Percentiles rank a stretch among this genome's conserved stretches.
Evolutionary conservation across 2,329 filamentous ascomycete species (phyloP).

Genomic region (Cladosporium sp.): DNA sequence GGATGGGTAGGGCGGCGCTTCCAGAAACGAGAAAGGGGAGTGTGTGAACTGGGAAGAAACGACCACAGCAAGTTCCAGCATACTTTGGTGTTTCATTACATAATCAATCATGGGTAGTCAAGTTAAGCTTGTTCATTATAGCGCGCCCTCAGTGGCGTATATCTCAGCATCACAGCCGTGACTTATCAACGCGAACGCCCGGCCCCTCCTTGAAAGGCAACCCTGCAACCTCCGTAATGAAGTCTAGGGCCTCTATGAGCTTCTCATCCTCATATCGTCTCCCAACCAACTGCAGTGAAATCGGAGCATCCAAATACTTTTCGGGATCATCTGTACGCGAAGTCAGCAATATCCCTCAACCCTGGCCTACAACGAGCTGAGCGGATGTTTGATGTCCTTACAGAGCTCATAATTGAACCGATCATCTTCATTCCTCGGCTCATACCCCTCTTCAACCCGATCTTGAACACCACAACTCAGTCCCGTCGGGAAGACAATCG

Average conservation of each 20-base stretch:
- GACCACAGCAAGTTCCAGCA: no score
- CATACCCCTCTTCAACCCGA: conserved; percentile 33
- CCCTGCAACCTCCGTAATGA: not conserved
- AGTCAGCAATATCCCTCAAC: not conserved
- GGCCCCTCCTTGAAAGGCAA: not conserved
- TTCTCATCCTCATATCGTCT: conserved; percentile 54
- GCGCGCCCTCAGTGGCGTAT: no score
- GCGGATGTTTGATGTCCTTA: not conserved
- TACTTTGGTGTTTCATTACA: no score
- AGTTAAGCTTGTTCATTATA: no score
- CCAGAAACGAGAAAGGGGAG: no score
- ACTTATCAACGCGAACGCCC: not conserved
- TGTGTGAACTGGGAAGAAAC: not conserved
- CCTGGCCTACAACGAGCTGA: no score
- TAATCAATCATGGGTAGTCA: no score
- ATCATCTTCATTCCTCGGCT: conserved; percentile 44
- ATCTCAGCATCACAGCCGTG: no score
- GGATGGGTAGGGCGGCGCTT: conserved; percentile 15
- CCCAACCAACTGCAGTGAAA: conserved; percentile 53
- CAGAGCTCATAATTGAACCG: conserved; percentile 39
- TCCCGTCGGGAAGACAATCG: conserved; percentile 56
- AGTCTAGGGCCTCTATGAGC: conserved; percentile 31
- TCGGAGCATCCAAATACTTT: conserved; percentile 48
- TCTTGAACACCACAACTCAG: conserved; percentile 42
- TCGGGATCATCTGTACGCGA: conserved; percentile 29